Conservation (phyloP, 768 basidiomycete species). For the Mycena filopes region DNA sequence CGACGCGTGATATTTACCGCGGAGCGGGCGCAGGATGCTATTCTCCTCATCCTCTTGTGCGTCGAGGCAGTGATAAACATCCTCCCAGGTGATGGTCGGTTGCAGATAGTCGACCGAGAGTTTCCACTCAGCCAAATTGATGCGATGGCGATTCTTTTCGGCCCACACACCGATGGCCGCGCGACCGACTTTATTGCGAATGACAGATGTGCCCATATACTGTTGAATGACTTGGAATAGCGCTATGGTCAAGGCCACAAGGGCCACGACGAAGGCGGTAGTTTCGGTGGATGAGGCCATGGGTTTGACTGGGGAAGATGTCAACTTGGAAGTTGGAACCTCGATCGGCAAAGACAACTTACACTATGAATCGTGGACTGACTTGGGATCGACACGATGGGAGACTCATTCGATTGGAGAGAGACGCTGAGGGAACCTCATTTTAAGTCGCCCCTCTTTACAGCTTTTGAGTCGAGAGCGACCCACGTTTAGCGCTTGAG, state of each 20-base stretch:
- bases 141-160: neutral
- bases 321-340: too few species aligned
- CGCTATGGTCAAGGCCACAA: neutral
- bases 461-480: too few species aligned
- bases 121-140: neutral
- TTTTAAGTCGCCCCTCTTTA: too few species aligned
- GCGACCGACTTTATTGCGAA: conserved; percentile 6
- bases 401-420: too few species aligned
- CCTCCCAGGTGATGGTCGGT: neutral
- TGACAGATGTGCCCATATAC: neutral
- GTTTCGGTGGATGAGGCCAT: neutral
- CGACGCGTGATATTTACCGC: neutral
- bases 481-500: too few species aligned
- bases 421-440: too few species aligned
- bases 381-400: too few species aligned
- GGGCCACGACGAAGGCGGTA: conserved; percentile 10
- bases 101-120: neutral
- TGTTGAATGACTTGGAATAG: conserved; percentile 12
- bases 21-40: neutral
- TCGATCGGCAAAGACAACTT: too few species aligned
- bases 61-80: neutral
- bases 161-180: conserved; percentile 14
- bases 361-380: too few species aligned
- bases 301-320: too few species aligned
- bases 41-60: neutral